Evolutionary conservation across 2,329 filamentous ascomycete genomes (phyloP), one percentile per base, ranked within the genome.

Genomic region (Alternaria rosae): DNA sequence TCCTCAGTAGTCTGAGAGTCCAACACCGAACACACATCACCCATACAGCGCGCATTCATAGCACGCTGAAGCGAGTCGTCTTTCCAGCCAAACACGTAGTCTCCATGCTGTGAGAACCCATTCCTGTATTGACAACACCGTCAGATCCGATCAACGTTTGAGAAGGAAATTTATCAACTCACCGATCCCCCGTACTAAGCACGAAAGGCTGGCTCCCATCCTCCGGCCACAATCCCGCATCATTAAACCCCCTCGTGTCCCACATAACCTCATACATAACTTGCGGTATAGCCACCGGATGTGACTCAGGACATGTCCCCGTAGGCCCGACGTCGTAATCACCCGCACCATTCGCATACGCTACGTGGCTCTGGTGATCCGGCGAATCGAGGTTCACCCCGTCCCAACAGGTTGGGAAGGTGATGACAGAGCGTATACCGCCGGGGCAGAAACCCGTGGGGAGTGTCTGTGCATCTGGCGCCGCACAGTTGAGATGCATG

Each of bases 321-420:
- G 71, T 74, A 9, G 71, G 70, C 3, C 70, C 72, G n/a, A 73
- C 71, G 61, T 72, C 71, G 25, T 60, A 67, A 3, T 68, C 61
- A 2, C 54, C 45, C 15, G 66, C 52, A 10, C 68, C 69, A 3
- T 35, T 65, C 32, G 71, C 67, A 63, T 86, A 92, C 17, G 81
- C 83, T 82, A 89, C 88, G 83, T 92, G 91, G 65, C 85, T 84
- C 76, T 65, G 80, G 81, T 87, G 88, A 79, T 89, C 83, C 54
- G 84, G 82, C 57, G 89, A 82, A 64, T 86, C 87, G 50, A 85
- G 82, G 43, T 84, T 78, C 48, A 79, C 76, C 21, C 89, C 89
- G 79, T 92, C 86, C 84, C 91, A 92, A 82, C 90, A 92, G 5
- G 88, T 91, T 2, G 90, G 90, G 79, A 92, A 91, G 80, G 90